phyloP scores from a whole-genome alignment of 768 basidiomycete species.

The Lentinula lateritia region DNA sequence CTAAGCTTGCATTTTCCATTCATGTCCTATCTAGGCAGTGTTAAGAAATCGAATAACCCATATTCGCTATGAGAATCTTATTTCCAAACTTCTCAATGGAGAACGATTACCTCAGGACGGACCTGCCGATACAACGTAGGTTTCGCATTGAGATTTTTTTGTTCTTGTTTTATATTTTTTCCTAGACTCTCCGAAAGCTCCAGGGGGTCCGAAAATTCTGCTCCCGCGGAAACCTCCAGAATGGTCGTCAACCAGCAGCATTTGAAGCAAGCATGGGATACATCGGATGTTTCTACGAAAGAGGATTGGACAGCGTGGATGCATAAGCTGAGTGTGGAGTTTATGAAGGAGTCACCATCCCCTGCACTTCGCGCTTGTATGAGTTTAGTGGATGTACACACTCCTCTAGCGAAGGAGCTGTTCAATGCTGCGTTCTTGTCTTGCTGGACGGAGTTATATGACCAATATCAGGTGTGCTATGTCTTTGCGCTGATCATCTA shows the following conservation, averaged over 20 bases:
- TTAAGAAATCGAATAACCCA: conserved; percentile 74
- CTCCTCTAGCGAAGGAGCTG: conserved; percentile 86
- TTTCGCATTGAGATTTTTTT: conserved; percentile 7
- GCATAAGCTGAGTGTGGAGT: conserved; percentile 85
- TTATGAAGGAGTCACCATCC: conserved; percentile 97
- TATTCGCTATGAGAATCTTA: conserved; percentile 80
- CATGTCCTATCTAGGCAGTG: conserved; percentile 48
- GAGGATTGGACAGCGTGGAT: conserved; percentile 98
- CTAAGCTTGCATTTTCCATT: not conserved
- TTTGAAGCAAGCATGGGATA: conserved; percentile 95
- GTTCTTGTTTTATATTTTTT: conserved; percentile 4
- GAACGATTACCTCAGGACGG: conserved; percentile 89
- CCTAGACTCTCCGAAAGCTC: conserved; percentile 50
- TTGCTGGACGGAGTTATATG: conserved; percentile 94
- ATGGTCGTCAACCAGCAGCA: conserved; percentile 96
- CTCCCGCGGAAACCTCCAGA: conserved; percentile 80
- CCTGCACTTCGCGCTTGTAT: conserved; percentile 97
- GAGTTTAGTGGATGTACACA: conserved; percentile 87
- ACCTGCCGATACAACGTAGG: conserved; percentile 62
- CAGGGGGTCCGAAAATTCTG: conserved; percentile 68
- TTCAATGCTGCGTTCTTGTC: conserved; percentile 99
- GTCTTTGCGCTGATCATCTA: not conserved
- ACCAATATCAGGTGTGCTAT: conserved; percentile 82
- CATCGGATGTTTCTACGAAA: conserved; percentile 63
- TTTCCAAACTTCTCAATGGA: conserved; percentile 84